These are phyloP conservation scores for Calonectria multiphialidica DNA, from an alignment of 2,329 filamentous ascomycete species.

Conservation along the genomic window DNA sequence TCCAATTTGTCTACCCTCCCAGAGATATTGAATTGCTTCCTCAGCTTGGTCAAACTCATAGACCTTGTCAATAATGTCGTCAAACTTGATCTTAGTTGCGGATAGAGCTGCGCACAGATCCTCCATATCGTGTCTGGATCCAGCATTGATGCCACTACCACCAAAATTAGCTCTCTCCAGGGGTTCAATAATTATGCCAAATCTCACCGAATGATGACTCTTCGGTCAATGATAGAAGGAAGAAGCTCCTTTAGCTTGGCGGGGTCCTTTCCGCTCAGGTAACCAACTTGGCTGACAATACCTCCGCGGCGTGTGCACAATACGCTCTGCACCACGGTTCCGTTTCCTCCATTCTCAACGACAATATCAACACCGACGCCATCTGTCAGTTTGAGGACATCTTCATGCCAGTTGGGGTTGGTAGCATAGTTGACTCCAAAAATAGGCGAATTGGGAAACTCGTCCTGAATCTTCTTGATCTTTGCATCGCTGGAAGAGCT, in stretches of 20 bases:
- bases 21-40: constrained; percentile 55
- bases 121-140: constrained; percentile 54
- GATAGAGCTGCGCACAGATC: constrained; percentile 52
- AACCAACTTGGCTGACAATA: constrained; percentile 57
- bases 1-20: constrained; percentile 57
- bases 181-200: background rate
- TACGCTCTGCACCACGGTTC: constrained; percentile 53
- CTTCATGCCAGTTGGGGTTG: constrained; percentile 59
- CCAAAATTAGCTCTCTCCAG: background rate
- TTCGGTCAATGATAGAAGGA: constrained; percentile 51
- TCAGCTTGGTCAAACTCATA: constrained; percentile 54
- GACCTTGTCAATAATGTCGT: constrained; percentile 53
- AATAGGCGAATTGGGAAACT: constrained; percentile 55
- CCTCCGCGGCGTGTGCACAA: constrained; percentile 55
- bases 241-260: constrained; percentile 49
- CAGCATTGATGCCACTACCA: constrained; percentile 53
- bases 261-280: constrained; percentile 48
- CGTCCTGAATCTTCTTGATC: constrained; percentile 55
- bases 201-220: constrained; percentile 46
- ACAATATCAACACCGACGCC: constrained; percentile 62
- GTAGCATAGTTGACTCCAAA: constrained; percentile 61
- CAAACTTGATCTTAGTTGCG: constrained; percentile 49
- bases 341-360: constrained; percentile 56
- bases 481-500: constrained; percentile 66
- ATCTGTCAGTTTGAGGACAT: constrained; percentile 56